A percentile compares a stretch with the other conserved stretches of the same genome.
These are phyloP conservation scores for Rhynchospora pubera DNA, from an alignment of 176 grass and related monocot species.

Conservation along the genomic window DNA sequence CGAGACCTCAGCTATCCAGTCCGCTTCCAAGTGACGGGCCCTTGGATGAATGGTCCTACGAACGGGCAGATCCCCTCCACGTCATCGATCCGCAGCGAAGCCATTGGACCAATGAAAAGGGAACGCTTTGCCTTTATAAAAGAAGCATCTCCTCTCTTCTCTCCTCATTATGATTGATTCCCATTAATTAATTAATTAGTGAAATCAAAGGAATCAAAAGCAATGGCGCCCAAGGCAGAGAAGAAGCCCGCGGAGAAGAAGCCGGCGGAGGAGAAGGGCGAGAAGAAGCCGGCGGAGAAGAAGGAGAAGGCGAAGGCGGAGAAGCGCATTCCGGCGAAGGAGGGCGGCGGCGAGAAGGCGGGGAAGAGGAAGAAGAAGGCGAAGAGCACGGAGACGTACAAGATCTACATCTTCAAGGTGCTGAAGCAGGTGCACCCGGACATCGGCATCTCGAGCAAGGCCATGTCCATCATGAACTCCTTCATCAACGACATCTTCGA, in stretches of 20 bases:
- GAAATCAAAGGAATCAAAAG: too few species aligned
- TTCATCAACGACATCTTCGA: conserved; percentile 79
- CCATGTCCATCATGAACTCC: conserved; percentile 80
- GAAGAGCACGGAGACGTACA: conserved; percentile 52
- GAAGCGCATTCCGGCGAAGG: conserved; percentile 4
- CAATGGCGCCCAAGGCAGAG: conserved; percentile 20
- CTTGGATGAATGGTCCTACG: not conserved
- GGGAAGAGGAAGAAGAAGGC: conserved; percentile 22
- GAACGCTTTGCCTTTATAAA: not conserved
- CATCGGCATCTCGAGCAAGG: conserved; percentile 63
- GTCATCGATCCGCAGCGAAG: not conserved
- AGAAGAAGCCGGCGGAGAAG: conserved; percentile 17
- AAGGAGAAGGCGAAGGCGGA: conserved; percentile 7
- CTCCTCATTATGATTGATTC: too few species aligned
- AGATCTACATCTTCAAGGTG: conserved; percentile 95
- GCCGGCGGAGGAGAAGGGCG: not conserved
- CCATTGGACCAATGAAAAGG: not conserved
- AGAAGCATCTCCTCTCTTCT: not conserved
- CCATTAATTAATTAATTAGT: too few species aligned
- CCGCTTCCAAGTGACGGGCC: too few species aligned
- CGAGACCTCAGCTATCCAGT: not conserved
- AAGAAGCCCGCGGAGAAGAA: conserved; percentile 27
- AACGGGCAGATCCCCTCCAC: not conserved
- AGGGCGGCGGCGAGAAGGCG: not conserved
- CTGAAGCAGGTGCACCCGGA: conserved; percentile 74